Evolutionary conservation across 768 basidiomycete species (phyloP), one percentile per base, ranked within the genome.

Genomic region (Rhizopogon vinicolor): DNA sequence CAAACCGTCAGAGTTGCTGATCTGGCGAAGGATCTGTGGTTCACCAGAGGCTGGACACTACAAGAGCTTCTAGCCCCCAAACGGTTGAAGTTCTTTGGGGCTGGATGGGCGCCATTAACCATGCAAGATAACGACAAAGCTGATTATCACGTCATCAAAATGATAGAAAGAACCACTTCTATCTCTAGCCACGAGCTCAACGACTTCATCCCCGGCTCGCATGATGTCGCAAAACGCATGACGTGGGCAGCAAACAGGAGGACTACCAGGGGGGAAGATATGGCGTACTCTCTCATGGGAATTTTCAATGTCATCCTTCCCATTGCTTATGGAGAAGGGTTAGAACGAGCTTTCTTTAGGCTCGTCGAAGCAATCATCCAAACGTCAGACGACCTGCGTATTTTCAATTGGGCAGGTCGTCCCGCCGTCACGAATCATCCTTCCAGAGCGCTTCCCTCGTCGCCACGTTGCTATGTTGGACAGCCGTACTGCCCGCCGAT

Each of bases 231-330:
- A 9, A 48, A 49, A 25, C 40, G 46, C 29, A 39, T 62, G 22
- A 29, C 18, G 9, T 60, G 61, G 61, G 61, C 52, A 29, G 41
- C 56, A 8, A 49, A 44, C 31, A 44, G 59, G 43, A 57, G 39
- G 14, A 62, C 61, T 8, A 62, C 61, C n/a, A 51, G 54, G 37
- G 51, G 40, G 16, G 61, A 60, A 44, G 61, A 62, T 28, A 48
- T 28, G 22, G 57, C 59, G 25, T 62, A 62, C 35, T 58, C 51
- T 5, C 43, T 62, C 37, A 53, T 58, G 39, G 59, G 54, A 14
- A 42, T 60, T n/a, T 56, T 62, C 19, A 28, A 58, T 22, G 51
- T 58, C 40, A 33, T 42, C 28, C 25, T 61, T 7, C 53, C 54
- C 6, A 55, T 61, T 25, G 50, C 44, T 39, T 62, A 62, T 42